A percentile compares a stretch with the other conserved stretches of the same genome.
Evolutionary conservation across 257 asterid species (phyloP).

Genomic region (Solanum tarijense): DNA sequence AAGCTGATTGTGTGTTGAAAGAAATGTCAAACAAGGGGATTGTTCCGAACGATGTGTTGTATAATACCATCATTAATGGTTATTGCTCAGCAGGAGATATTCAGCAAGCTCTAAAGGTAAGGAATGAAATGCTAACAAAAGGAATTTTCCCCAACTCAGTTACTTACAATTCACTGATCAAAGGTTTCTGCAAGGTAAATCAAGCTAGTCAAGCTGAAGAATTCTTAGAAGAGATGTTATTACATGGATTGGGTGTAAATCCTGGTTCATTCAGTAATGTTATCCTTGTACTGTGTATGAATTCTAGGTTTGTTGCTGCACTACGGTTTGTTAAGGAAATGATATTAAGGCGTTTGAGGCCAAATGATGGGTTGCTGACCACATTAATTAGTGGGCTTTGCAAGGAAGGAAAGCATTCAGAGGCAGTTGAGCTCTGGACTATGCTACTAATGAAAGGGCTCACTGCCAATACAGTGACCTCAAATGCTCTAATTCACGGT

Average conservation of each 20-base stretch:
- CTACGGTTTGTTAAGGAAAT: slow-evolving; percentile 36
- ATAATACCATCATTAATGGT: slow-evolving; percentile 67
- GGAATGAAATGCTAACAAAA: slow-evolving; percentile 45
- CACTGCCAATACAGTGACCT: slow-evolving; percentile 48
- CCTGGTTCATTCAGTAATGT: slow-evolving; percentile 40
- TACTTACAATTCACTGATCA: slow-evolving; percentile 50
- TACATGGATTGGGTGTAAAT: slow-evolving; percentile 33
- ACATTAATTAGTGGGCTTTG: slow-evolving; percentile 63
- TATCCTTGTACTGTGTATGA: slow-evolving; percentile 37
- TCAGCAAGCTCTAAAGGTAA: slow-evolving; percentile 37
- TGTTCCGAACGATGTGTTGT: slow-evolving; percentile 51
- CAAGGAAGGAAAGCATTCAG: slow-evolving; percentile 45
- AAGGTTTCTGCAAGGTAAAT: slow-evolving; percentile 53
- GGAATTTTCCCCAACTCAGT: slow-evolving; percentile 46
- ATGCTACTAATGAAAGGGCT: slow-evolving; percentile 43
- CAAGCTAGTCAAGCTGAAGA: slow-evolving; percentile 49
- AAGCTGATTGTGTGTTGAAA: slow-evolving; percentile 46
- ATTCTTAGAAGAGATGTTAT: slow-evolving; percentile 47
- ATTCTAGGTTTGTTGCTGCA: slow-evolving; percentile 40
- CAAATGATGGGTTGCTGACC: slow-evolving; percentile 56
- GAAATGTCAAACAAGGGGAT: slow-evolving; percentile 57
- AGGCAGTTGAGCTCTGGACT: slow-evolving; percentile 55
- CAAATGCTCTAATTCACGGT: slow-evolving; percentile 72
- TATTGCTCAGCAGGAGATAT: slow-evolving; percentile 57
- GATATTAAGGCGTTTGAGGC: slow-evolving; percentile 48